Conservation (phyloP, 768 basidiomycete species). For the Termitomyces bulborhizus region DNA sequence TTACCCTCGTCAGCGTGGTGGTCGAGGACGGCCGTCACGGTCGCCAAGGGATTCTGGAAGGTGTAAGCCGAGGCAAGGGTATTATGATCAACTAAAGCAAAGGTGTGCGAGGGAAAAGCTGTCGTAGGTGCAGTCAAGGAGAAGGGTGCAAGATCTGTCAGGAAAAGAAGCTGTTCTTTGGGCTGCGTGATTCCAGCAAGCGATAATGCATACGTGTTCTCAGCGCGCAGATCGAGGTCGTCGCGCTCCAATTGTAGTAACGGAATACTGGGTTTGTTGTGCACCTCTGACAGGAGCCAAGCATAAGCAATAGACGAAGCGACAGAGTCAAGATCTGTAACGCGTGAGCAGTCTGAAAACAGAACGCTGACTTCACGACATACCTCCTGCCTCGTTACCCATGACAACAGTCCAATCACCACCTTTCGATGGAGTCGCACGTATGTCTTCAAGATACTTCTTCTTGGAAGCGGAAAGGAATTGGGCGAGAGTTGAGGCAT, state of each 20-base stretch:
- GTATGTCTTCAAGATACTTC: slow-evolving; percentile 53
- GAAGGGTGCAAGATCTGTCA: slow-evolving; percentile 56
- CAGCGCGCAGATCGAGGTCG: slow-evolving; percentile 77
- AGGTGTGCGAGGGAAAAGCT: slow-evolving; percentile 47
- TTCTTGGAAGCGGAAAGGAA: slow-evolving; percentile 41
- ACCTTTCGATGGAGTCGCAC: slow-evolving; percentile 33
- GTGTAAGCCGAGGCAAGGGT: slow-evolving; percentile 43
- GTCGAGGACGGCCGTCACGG: slow-evolving; percentile 79
- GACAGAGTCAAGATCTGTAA: slow-evolving; percentile 81
- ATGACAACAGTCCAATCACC: slow-evolving; percentile 79
- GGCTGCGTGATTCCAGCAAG: slow-evolving; percentile 48
- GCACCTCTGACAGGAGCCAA: slow-evolving; percentile 59
- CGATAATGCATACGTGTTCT: slow-evolving; percentile 76
- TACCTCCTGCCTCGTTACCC: slow-evolving; percentile 98
- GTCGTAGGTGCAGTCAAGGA: slow-evolving; percentile 3
- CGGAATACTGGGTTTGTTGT: slow-evolving; percentile 56
- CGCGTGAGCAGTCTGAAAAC: neutral
- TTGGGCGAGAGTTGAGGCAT: slow-evolving; percentile 18
- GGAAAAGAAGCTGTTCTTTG: slow-evolving; percentile 53
- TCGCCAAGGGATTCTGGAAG: slow-evolving; percentile 28
- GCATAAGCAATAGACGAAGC: slow-evolving; percentile 84
- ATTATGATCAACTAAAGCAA: slow-evolving; percentile 93
- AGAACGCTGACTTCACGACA: slow-evolving; percentile 7
- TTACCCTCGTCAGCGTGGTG: slow-evolving; percentile 85
- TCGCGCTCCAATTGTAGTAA: slow-evolving; percentile 61